phyloP scores from a whole-genome alignment of 192 early-diverging fungal species.

The Mortierella alpina region DNA sequence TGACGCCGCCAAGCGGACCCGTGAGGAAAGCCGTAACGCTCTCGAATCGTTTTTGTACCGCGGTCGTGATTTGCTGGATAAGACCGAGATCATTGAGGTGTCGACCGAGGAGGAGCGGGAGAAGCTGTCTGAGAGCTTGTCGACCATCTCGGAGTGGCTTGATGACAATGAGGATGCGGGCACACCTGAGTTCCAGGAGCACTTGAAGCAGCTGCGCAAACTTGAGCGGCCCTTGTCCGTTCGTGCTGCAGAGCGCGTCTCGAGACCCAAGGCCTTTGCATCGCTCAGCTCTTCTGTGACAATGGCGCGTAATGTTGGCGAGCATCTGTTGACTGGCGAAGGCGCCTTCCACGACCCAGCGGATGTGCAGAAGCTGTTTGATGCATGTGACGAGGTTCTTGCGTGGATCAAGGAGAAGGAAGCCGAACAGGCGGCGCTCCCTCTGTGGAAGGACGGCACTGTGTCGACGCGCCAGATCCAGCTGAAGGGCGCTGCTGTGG shows the following conservation, averaged over 20 bases:
- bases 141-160: slow-evolving; percentile 84
- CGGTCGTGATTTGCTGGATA: slow-evolving; percentile 82
- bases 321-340: slow-evolving; percentile 62
- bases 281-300: slow-evolving; percentile 45
- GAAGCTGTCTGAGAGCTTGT: slow-evolving; percentile 64
- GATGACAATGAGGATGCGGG: slow-evolving; percentile 83
- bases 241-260: slow-evolving; percentile 58
- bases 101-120: slow-evolving; percentile 79
- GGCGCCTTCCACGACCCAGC: slow-evolving; percentile 65
- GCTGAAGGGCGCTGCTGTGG: slow-evolving; percentile 58
- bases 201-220: slow-evolving; percentile 57
- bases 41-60: slow-evolving; percentile 94
- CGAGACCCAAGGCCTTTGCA: slow-evolving; percentile 59
- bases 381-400: slow-evolving; percentile 64
- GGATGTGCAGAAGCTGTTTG: slow-evolving; percentile 64
- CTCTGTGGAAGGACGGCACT: slow-evolving; percentile 70
- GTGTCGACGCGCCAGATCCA: slow-evolving; percentile 69
- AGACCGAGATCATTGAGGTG: slow-evolving; percentile 76
- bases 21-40: slow-evolving; percentile 87
- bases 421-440: slow-evolving; percentile 68
- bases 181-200: slow-evolving; percentile 65
- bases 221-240: slow-evolving; percentile 61
- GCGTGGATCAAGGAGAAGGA: slow-evolving; percentile 75
- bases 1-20: slow-evolving; percentile 77
- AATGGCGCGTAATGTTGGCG: slow-evolving; percentile 53